Percentiles rank a stretch among this genome's conserved stretches.
These are phyloP conservation scores for Stachybotrys chartarum DNA, from an alignment of 2,329 filamentous ascomycete genomes.

Conservation along the genomic window DNA sequence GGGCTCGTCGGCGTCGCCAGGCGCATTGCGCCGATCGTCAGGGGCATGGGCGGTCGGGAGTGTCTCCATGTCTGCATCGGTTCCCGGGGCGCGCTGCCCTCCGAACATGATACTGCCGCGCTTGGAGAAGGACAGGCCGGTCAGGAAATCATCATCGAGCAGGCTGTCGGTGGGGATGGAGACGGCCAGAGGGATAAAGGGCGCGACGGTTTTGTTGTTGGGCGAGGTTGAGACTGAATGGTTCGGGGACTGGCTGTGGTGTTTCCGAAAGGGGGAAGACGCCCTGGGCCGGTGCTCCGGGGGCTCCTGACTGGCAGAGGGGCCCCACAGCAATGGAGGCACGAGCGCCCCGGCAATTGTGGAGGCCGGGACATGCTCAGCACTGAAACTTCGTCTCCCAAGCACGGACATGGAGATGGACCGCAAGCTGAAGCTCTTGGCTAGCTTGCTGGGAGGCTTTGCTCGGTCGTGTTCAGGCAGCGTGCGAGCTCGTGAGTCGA, in stretches of 20 bases:
- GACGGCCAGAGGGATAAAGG: conserved; percentile 46
- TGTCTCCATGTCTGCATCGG: conserved; percentile 13
- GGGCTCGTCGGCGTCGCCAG: conserved; percentile 7
- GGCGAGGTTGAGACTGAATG: conserved; percentile 8
- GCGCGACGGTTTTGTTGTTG: conserved; percentile 19
- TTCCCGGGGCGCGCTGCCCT: conserved; percentile 27
- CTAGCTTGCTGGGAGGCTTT: conserved; percentile 9
- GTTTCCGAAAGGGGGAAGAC: conserved; percentile 16
- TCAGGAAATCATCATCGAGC: conserved; percentile 51
- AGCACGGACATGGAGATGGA: conserved; percentile 13
- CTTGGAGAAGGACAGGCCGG: conserved; percentile 52
- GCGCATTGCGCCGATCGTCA: not conserved
- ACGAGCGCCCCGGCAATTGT: conserved; percentile 7
- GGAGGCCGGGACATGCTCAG: conserved; percentile 11
- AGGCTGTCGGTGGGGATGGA: conserved; percentile 49
- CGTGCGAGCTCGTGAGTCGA: not conserved
- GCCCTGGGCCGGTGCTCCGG: conserved; percentile 5
- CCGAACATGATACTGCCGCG: conserved; percentile 57
- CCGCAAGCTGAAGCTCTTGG: conserved; percentile 19
- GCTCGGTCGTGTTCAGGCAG: not conserved
- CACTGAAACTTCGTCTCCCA: conserved; percentile 15
- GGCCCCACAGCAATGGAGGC: conserved; percentile 16
- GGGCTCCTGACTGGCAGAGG: not conserved
- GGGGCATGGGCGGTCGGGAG: not conserved
- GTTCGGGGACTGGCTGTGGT: conserved; percentile 8